Evolutionary conservation across 768 basidiomycete genomes (phyloP), one percentile per base, ranked within the genome.

Genomic region (Trametes gibbosa): DNA sequence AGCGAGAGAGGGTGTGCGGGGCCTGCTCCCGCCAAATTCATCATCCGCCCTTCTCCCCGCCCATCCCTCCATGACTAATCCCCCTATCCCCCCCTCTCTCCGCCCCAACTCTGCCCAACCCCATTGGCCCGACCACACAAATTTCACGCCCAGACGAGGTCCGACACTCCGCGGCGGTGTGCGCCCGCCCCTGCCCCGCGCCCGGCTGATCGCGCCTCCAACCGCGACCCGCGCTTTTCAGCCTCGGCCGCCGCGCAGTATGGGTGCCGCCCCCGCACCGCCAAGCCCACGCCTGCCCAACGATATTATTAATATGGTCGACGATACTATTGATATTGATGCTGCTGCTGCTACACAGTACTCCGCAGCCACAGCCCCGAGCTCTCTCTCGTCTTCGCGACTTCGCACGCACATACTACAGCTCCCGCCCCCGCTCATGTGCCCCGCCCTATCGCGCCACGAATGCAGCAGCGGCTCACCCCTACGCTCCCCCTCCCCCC

Each of bases 121-220:
- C 13, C 13, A 39, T 39, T 39, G 37, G 37, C 37, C 16, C 13
- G 4, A 17, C 7, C 7, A 17, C 10, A 17, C 13, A 17, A 14
- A 17, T 6, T 39, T 39, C 7, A 17, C 4, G 13, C 7, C 3
- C 37, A 39, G 37, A 39, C 37, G 37, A 39, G 4, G 37, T 41
- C 46, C 45, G 54, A 24, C 3, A 40, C 46, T 48, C 54, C 54
- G 54, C 54, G 54, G 48, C 29, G 29, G 29, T 32, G 35, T n/a
- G 46, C 16, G 14, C 35, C 40, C 39, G 54, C 23, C 42, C 10
- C 35, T 21, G 24, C 16, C 35, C 13, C 5, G n/a, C n/a, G 53
- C 53, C 24, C 54, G 54, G 48, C n/a, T n/a, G n/a, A n/a, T n/a
- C n/a, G 47, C 54, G 54, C 54, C 54, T 40, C 54, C 54, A 56